Evolutionary conservation across 495 filamentous ascomycete species (phyloP), one percentile per base, ranked within the genome.

Genomic region (Aspergillus haitiensis): DNA sequence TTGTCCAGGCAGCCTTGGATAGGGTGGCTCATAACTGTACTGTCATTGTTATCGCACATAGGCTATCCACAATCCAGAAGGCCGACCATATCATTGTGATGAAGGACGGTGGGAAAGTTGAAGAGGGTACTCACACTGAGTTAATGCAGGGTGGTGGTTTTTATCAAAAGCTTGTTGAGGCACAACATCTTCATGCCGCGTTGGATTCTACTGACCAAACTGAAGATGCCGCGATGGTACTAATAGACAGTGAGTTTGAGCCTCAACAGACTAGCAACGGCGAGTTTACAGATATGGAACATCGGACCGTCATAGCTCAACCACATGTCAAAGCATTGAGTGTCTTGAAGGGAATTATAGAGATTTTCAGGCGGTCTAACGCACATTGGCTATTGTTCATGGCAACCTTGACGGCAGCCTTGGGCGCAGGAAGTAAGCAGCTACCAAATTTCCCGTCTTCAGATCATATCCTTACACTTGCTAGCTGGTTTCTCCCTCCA

Each of bases 61-160:
- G 82, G 7, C 68, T 88, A 2, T 75, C 84, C 0, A 88, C 85
- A 0, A 73, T 88, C 27, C 74, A 70, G 16, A 51, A 68, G 5
- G 83, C 82, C 6, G 81, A 84, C 58, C 68, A 74, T 5, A 84
- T 86, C 45, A 65, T 82, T 31, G 83, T 86, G 13, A 72, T 86
- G 62, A 56, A 68, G 7, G 59, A 78, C 16, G 84, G 84, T 1
- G 31, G 35, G 2, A 66, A 79, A 0, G 37, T 79, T 0, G 84
- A 86, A 56, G 65, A 82, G 59, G 84, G 84, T 0, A 72, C 62
- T 3, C 82, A 86, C 56, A 59, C 71, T 2, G 60, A 71, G 1
- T 53, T 84, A 5, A 44, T 60, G 2, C 46, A 35, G 4, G 52
- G 56, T 7, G 68, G 77, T n/a, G 78, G 83, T 0, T 55, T 70